Evolutionary conservation across 2,329 filamentous ascomycete genomes (phyloP).

Genomic region (Hypoxylon sp.): DNA sequence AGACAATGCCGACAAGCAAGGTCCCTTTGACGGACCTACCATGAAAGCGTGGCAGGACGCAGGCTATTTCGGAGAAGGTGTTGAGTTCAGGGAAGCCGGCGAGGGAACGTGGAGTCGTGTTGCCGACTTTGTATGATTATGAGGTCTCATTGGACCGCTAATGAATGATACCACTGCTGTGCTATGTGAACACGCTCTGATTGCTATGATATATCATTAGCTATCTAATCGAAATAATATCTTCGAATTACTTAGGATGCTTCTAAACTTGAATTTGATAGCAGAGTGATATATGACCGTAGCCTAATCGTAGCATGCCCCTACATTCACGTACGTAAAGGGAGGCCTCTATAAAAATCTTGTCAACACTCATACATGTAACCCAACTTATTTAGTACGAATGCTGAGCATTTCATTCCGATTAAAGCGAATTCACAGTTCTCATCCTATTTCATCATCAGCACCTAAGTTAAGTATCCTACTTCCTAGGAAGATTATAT

Average conservation of each 20-base stretch:
- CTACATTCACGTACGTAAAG: too few species aligned
- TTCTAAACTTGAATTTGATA: not conserved
- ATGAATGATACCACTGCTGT: conserved; percentile 31
- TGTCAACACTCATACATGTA: too few species aligned
- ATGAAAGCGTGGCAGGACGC: conserved; percentile 94
- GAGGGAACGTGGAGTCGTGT: conserved; percentile 69
- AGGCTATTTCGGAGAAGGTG: conserved; percentile 92
- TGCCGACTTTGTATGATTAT: conserved; percentile 65
- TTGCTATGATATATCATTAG: conserved; percentile 2
- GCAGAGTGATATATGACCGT: too few species aligned
- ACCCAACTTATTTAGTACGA: too few species aligned
- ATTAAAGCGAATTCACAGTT: too few species aligned
- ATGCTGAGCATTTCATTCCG: too few species aligned
- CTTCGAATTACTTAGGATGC: not conserved
- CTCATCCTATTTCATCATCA: too few species aligned
- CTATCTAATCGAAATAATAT: not conserved
- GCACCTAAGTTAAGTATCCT: too few species aligned
- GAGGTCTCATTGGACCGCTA: not conserved
- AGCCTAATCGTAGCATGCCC: too few species aligned
- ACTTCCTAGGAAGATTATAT: too few species aligned
- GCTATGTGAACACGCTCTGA: conserved; percentile 4
- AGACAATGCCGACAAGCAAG: conserved; percentile 83
- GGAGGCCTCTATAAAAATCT: too few species aligned
- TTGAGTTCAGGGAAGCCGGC: conserved; percentile 79
- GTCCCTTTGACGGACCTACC: conserved; percentile 85